These are phyloP conservation scores for Mayamaea pseudoterrestris DNA, from an alignment of 108 stramenopile species.

Conservation along the genomic window DNA sequence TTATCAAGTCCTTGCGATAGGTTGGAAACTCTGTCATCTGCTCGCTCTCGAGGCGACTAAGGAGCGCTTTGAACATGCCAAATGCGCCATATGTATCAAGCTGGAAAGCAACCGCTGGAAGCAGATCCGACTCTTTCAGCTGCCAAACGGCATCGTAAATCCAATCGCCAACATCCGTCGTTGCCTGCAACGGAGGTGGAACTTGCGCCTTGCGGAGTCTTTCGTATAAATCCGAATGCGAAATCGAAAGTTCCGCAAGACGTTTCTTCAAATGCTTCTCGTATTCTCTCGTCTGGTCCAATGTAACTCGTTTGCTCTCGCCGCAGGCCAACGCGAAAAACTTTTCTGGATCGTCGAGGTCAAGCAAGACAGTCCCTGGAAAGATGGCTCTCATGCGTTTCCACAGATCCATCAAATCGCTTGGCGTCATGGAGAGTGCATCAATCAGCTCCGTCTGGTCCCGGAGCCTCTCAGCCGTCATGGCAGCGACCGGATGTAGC, in stretches of 20 bases:
- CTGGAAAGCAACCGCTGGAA: slow-evolving; percentile 96
- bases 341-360: slow-evolving; percentile 86
- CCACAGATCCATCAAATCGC: slow-evolving; percentile 92
- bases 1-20: slow-evolving; percentile 85
- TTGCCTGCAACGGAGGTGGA: slow-evolving; percentile 64
- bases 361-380: slow-evolving; percentile 66
- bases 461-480: slow-evolving; percentile 80
- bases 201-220: slow-evolving; percentile 62
- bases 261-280: slow-evolving; percentile 85
- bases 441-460: slow-evolving; percentile 61
- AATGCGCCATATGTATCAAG: slow-evolving; percentile 95
- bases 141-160: slow-evolving; percentile 75
- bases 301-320: slow-evolving; percentile 85
- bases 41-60: slow-evolving; percentile 78
- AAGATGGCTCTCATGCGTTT: slow-evolving; percentile 73
- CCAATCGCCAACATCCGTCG: slow-evolving; percentile 74
- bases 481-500: slow-evolving; percentile 93
- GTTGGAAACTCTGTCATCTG: slow-evolving; percentile 87
- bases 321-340: slow-evolving; percentile 78
- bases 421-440: slow-evolving; percentile 89
- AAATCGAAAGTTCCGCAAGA: slow-evolving; percentile 62
- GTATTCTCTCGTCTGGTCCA: slow-evolving; percentile 94
- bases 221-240: slow-evolving; percentile 77
- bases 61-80: slow-evolving; percentile 92
- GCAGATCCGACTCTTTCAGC: slow-evolving; percentile 72